Evolutionary conservation across 108 stramenopile species (phyloP).

Genomic region (Craspedostauros australis): DNA sequence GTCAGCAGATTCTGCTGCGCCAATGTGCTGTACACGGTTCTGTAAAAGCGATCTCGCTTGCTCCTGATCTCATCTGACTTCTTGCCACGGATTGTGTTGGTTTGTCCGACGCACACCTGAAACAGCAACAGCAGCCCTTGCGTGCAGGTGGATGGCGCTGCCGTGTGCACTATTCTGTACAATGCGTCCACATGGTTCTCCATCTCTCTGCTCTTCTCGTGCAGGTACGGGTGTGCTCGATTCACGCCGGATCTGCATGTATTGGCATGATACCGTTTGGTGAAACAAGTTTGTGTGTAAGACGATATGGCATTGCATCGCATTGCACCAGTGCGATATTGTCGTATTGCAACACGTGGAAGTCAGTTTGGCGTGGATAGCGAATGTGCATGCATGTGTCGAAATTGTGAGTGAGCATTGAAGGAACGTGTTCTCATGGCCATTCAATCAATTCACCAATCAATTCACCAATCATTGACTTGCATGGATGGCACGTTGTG

Average conservation of each 20-base stretch:
- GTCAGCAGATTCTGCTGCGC: constrained; percentile 49
- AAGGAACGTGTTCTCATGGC: no score
- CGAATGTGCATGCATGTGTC: no score
- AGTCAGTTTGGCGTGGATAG: no score
- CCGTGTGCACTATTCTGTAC: constrained; percentile 84
- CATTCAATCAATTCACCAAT: no score
- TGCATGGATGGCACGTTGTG: no score
- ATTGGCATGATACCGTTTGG: no score
- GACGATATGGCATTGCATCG: no score
- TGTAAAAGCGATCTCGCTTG: constrained; percentile 80
- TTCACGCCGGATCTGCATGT: constrained; percentile 93
- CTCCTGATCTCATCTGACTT: constrained; percentile 10
- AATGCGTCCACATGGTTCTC: constrained; percentile 88
- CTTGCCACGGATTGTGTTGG: constrained; percentile 9
- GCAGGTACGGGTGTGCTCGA: constrained; percentile 91
- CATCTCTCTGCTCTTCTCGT: constrained; percentile 58
- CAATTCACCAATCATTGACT: no score
- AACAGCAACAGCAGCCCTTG: constrained; percentile 93
- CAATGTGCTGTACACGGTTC: constrained; percentile 88
- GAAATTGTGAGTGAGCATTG: no score
- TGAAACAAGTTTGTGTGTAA: no score
- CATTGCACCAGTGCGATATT: no score
- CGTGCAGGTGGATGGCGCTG: constrained; percentile 77
- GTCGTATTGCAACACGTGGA: no score
- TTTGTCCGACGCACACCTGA: constrained; percentile 65